Conservation (phyloP, 768 basidiomycete genomes). For the Podaxis pistillaris region DNA sequence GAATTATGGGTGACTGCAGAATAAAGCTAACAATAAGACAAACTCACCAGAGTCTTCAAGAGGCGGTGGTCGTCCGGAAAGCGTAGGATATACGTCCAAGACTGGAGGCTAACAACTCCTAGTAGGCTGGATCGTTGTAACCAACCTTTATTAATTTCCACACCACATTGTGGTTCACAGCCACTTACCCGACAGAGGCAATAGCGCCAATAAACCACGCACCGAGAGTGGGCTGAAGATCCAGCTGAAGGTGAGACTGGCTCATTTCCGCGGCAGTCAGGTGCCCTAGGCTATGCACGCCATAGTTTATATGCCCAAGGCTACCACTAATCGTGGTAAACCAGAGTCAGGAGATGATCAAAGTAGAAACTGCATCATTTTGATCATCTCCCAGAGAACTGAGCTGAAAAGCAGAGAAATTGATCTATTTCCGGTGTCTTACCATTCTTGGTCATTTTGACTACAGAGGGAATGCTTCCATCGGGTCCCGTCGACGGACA, state of each 20-base stretch:
- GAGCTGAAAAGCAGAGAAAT: neutral
- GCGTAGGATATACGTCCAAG: slow-evolving; percentile 1
- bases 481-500: neutral
- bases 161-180: neutral
- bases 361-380: neutral
- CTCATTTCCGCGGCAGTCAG: neutral
- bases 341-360: neutral
- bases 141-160: neutral
- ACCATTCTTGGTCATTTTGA: neutral
- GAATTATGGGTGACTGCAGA: neutral
- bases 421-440: neutral
- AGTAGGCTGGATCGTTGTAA: neutral
- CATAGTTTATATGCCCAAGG: neutral
- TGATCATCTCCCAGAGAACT: neutral
- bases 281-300: neutral
- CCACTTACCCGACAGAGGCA: slow-evolving; percentile 6
- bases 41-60: neutral
- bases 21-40: neutral
- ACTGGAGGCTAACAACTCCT: slow-evolving; percentile 4
- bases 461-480: neutral
- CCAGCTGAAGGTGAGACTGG: neutral
- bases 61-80: slow-evolving; percentile 1
- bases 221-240: slow-evolving; percentile 9
- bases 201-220: slow-evolving; percentile 6
- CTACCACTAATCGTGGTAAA: neutral